These are phyloP conservation scores for Mytilinidion resinicola DNA, from an alignment of 495 filamentous ascomycete species.

Conservation along the genomic window DNA sequence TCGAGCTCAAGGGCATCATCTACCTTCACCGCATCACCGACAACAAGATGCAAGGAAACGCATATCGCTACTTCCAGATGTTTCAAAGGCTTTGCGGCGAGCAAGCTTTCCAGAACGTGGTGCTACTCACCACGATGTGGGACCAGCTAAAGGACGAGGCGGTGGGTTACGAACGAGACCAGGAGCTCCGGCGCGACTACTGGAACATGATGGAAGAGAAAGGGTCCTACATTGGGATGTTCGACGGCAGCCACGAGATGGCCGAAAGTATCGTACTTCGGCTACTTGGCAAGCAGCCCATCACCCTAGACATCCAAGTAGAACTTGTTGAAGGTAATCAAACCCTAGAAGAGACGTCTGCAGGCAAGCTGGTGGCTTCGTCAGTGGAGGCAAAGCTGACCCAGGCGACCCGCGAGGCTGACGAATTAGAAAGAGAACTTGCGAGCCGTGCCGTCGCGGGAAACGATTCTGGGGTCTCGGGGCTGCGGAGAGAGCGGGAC, in stretches of 20 bases:
- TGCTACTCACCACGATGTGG: neutral
- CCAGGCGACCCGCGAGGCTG: no score
- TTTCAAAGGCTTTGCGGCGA: neutral
- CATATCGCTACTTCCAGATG: neutral
- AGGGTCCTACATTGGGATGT: neutral
- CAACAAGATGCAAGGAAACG: neutral
- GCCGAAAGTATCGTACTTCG: neutral
- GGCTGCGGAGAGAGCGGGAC: no score
- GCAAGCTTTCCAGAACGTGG: neutral
- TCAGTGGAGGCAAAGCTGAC: no score
- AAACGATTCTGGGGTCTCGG: no score
- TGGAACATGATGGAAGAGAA: neutral
- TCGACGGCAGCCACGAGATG: neutral
- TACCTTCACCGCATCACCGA: conserved; percentile 4
- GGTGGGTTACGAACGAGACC: neutral
- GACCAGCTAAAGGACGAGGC: neutral
- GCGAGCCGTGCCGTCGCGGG: no score
- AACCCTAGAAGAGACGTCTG: neutral
- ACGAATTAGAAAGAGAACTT: no score
- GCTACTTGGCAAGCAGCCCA: neutral
- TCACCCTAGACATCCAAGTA: neutral
- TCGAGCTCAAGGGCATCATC: neutral
- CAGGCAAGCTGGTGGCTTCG: neutral
- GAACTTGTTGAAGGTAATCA: neutral
- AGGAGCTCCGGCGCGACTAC: neutral